phyloP scores from a whole-genome alignment of 768 basidiomycete genomes.

The Cyclocybe cylindracea region DNA sequence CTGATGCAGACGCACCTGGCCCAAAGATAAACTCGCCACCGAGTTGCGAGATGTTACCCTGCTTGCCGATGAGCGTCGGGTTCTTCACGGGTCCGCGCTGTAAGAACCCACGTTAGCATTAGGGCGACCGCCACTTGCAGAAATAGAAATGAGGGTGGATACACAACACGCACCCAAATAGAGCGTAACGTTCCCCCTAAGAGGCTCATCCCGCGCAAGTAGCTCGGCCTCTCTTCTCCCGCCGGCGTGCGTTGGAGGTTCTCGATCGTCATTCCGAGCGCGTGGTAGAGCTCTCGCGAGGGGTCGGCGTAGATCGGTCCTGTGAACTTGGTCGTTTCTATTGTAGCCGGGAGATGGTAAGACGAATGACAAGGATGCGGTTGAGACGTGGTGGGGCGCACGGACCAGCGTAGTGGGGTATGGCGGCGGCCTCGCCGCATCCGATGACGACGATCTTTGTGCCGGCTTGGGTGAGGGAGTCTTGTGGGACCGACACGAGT shows the following conservation, averaged over 20 bases:
- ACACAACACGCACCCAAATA: conserved; percentile 39
- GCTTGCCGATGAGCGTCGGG: conserved; percentile 53
- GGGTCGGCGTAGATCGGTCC: conserved; percentile 68
- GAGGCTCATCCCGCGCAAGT: conserved; percentile 33
- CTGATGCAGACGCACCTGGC: conserved; percentile 42
- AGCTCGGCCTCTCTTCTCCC: conserved; percentile 45
- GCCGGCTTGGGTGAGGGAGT: conserved; percentile 39
- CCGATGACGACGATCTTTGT: conserved; percentile 53
- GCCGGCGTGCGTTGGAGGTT: conserved; percentile 44
- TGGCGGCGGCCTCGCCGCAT: conserved; percentile 58
- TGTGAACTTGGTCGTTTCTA: conserved; percentile 48
- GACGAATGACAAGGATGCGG: neutral
- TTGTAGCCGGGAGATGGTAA: neutral
- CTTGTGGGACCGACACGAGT: conserved; percentile 41
- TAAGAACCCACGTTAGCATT: neutral
- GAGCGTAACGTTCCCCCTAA: conserved; percentile 36
- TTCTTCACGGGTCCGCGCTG: conserved; percentile 43
- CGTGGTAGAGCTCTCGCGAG: conserved; percentile 53
- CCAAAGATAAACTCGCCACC: conserved; percentile 68
- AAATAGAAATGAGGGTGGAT: neutral
- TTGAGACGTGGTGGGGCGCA: neutral
- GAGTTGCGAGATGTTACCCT: conserved; percentile 61
- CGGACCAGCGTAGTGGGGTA: conserved; percentile 50
- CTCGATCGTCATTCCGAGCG: conserved; percentile 62
- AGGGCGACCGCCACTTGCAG: neutral